Conservation (phyloP, 208 protist species). For the Leishmania aethiopica region DNA sequence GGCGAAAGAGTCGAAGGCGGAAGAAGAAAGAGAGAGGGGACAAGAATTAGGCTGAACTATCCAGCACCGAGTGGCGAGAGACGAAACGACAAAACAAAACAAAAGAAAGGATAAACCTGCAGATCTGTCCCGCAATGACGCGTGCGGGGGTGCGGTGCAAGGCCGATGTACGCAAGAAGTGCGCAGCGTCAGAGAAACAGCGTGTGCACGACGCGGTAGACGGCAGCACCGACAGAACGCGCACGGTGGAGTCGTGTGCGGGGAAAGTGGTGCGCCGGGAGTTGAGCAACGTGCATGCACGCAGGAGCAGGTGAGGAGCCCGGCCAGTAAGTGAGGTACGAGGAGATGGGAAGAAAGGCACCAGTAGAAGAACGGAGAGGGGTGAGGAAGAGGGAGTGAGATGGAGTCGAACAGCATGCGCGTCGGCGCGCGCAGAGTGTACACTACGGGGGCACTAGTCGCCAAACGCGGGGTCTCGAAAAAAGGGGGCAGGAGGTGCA, state of each 20-base stretch:
- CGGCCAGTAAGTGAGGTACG: too few relatives aligned
- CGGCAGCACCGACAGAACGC: not conserved
- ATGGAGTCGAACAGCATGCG: not conserved
- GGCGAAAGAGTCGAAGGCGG: too few relatives aligned
- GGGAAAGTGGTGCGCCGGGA: not conserved
- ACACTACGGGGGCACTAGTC: not conserved
- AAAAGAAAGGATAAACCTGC: slow-evolving; percentile 8
- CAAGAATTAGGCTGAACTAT: slow-evolving; percentile 2
- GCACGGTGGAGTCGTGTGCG: not conserved
- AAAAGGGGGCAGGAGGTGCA: not conserved
- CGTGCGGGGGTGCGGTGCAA: not conserved
- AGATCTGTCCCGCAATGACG: not conserved
- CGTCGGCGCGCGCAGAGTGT: too few relatives aligned
- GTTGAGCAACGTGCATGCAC: not conserved
- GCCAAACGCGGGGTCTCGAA: not conserved
- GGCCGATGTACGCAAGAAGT: not conserved
- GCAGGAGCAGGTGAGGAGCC: not conserved
- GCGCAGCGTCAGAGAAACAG: too few relatives aligned
- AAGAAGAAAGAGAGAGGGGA: not conserved
- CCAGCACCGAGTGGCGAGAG: not conserved
- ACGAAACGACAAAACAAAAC: slow-evolving; percentile 3
- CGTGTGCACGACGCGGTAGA: not conserved
- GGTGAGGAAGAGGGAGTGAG: not conserved
- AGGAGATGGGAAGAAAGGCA: not conserved
- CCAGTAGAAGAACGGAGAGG: not conserved